phyloP scores from a whole-genome alignment of 2,329 filamentous ascomycete species.

The Dothideomycetes sp. region DNA sequence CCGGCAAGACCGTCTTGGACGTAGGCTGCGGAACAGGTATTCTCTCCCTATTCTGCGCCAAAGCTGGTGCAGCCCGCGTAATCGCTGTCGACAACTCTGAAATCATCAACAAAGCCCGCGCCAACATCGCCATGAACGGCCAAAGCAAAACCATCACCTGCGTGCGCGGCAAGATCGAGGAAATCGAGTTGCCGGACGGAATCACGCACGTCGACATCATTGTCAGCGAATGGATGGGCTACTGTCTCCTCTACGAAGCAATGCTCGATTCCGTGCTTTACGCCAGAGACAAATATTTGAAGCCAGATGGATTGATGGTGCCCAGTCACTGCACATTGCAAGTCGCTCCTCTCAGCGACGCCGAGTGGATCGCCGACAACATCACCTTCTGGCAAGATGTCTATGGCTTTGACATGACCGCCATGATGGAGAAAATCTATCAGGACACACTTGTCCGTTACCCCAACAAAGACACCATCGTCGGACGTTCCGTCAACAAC shows the following conservation, averaged over 20 bases:
- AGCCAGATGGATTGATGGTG: conserved; percentile 69
- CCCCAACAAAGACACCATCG: conserved; percentile 40
- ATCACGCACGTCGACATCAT: conserved; percentile 84
- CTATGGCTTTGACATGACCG: conserved; percentile 89
- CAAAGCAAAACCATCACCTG: conserved; percentile 67
- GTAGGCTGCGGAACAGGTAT: conserved; percentile 81
- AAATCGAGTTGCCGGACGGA: conserved; percentile 55
- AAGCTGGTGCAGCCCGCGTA: conserved; percentile 76
- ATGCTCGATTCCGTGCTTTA: conserved; percentile 92
- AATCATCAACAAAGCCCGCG: conserved; percentile 77
- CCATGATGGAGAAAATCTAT: conserved; percentile 75
- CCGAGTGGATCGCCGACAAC: conserved; percentile 67
- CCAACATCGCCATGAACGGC: conserved; percentile 75
- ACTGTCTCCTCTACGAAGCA: conserved; percentile 84
- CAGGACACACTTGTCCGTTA: conserved; percentile 49
- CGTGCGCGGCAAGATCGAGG: conserved; percentile 78
- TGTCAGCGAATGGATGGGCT: conserved; percentile 97
- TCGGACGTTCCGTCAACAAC: conserved; percentile 39
- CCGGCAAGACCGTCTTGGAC: conserved; percentile 78
- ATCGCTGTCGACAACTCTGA: conserved; percentile 87
- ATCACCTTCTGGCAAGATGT: conserved; percentile 83
- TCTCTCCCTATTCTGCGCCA: conserved; percentile 87
- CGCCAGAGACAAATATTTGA: conserved; percentile 79
- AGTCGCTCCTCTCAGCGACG: conserved; percentile 69
- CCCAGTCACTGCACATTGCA: conserved; percentile 78